Conservation (phyloP, 768 basidiomycete genomes). For the Serendipita sp. region DNA sequence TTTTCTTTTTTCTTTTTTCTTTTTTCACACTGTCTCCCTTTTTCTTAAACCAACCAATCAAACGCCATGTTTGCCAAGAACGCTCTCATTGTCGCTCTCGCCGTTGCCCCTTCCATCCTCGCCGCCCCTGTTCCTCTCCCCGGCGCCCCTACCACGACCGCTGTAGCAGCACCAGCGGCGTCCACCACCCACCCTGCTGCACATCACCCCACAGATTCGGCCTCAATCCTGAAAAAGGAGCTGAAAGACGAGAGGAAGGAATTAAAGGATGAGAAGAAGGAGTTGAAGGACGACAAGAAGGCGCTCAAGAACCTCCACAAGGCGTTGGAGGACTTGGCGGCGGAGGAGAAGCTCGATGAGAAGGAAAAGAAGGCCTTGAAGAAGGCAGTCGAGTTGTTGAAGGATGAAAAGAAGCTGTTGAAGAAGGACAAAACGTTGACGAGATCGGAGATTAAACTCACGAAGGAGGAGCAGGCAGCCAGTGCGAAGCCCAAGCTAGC, state of each 20-base stretch:
- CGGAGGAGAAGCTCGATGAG: background rate
- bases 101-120: constrained; percentile 4
- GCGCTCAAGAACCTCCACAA: background rate
- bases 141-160: background rate
- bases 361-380: background rate
- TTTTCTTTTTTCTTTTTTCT: background rate
- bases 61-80: background rate
- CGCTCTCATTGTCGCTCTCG: constrained; percentile 5
- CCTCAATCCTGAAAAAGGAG: too few species aligned
- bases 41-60: too few species aligned
- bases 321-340: background rate
- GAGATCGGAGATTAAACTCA: background rate
- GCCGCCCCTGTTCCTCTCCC: background rate
- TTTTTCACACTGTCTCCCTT: background rate
- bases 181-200: background rate
- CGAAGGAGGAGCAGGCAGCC: background rate
- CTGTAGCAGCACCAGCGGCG: background rate
- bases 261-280: too few species aligned
- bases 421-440: background rate
- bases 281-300: background rate
- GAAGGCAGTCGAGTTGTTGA: background rate
- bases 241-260: too few species aligned
- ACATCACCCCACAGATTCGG: background rate
- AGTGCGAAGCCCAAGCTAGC: too few species aligned
- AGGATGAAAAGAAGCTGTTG: too few species aligned